Conservation (phyloP, 2,329 filamentous ascomycete genomes). For the Trichoderma arundinaceum region DNA sequence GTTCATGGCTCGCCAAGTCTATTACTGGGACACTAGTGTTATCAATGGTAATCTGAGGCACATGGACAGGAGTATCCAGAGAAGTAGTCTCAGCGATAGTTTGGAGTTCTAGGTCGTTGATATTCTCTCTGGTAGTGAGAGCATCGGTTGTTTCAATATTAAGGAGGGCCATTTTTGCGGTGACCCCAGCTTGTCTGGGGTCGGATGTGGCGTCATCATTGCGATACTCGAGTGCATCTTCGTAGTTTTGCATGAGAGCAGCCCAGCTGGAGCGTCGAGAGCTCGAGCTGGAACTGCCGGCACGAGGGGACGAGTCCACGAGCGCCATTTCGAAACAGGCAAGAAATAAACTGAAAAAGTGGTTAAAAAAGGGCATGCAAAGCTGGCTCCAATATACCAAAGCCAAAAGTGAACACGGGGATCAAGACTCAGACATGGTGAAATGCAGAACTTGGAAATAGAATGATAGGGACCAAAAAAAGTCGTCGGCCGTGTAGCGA, state of each 20-base stretch:
- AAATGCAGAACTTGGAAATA: slow-evolving; percentile 39
- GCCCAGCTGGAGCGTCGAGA: slow-evolving; percentile 30
- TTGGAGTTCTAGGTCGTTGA: slow-evolving; percentile 35
- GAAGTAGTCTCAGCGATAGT: slow-evolving; percentile 7
- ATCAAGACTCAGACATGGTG: slow-evolving; percentile 47
- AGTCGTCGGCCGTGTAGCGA: background rate
- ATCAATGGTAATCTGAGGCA: slow-evolving; percentile 40
- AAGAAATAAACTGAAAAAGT: slow-evolving; percentile 40
- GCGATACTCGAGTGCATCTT: slow-evolving; percentile 39
- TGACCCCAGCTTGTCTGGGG: slow-evolving; percentile 39
- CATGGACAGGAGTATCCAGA: slow-evolving; percentile 29
- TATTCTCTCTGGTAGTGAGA: slow-evolving; percentile 49
- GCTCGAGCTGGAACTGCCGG: slow-evolving; percentile 15
- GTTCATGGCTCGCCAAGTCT: slow-evolving; percentile 21
- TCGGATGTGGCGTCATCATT: background rate
- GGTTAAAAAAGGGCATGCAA: slow-evolving; percentile 41
- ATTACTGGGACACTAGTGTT: slow-evolving; percentile 31
- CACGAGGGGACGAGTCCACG: slow-evolving; percentile 38
- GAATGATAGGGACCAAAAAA: slow-evolving; percentile 31
- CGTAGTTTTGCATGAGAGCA: slow-evolving; percentile 25
- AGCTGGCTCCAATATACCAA: slow-evolving; percentile 15
- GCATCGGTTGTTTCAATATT: slow-evolving; percentile 42
- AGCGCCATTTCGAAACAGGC: slow-evolving; percentile 45
- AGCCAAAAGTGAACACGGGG: background rate
- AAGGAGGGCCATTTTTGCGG: slow-evolving; percentile 36